These are phyloP conservation scores for Fraxinus quadrangulata DNA, from an alignment of 257 asterid species.

Conservation along the genomic window DNA sequence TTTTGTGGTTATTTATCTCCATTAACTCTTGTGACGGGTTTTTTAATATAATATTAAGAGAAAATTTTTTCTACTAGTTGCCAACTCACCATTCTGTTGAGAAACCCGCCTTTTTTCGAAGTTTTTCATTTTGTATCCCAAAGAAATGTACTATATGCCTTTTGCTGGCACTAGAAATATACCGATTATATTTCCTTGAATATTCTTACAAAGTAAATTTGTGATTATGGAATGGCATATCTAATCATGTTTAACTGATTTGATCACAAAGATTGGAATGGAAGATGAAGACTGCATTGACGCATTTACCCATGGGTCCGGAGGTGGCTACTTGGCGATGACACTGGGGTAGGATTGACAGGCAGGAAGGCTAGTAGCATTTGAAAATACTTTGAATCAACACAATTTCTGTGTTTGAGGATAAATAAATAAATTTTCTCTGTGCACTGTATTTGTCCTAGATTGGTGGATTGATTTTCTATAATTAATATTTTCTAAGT, in stretches of 20 bases:
- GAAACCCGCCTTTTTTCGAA: not conserved
- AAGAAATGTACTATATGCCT: not conserved
- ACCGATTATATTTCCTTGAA: not conserved
- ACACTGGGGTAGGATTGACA: not conserved
- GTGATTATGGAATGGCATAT: not conserved
- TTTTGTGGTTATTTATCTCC: not conserved
- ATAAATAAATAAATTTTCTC: too few relatives aligned
- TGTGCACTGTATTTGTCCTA: too few relatives aligned
- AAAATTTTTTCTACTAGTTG: not conserved
- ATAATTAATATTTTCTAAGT: too few relatives aligned
- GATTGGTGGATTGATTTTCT: not conserved
- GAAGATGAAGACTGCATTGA: constrained; percentile 24
- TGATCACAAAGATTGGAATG: constrained; percentile 20
- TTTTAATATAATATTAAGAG: too few relatives aligned
- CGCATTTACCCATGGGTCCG: constrained; percentile 8
- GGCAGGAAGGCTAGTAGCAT: not conserved
- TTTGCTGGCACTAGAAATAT: not conserved
- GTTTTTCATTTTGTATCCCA: too few relatives aligned
- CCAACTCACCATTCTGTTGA: not conserved
- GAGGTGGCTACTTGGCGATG: constrained; percentile 20
- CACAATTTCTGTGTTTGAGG: not conserved
- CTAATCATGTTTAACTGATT: not conserved
- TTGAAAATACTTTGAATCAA: not conserved
- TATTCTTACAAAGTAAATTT: not conserved
- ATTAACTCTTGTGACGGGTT: not conserved